Evolutionary conservation across 129 eudicot genomes (phyloP).

Genomic region (Logfia minima): DNA sequence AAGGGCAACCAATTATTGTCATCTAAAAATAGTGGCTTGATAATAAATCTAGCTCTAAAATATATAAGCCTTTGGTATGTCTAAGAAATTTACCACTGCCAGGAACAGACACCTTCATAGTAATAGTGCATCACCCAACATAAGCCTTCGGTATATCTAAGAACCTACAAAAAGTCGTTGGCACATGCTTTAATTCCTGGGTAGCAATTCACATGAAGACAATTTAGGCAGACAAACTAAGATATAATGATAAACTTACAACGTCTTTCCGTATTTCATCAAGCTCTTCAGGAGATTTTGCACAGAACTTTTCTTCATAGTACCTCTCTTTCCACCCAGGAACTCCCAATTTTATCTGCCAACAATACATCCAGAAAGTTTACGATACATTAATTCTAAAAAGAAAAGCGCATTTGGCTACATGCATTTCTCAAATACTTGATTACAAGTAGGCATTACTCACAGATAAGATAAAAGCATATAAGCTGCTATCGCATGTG

Average conservation of each 20-base stretch:
- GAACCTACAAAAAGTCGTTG: conserved; percentile 46
- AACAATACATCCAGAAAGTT: conserved; percentile 2
- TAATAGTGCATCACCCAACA: conserved; percentile 99
- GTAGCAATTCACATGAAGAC: conserved; percentile 11
- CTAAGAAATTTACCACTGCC: conserved; percentile 69
- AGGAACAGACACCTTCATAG: conserved; percentile 98
- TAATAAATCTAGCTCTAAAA: neutral
- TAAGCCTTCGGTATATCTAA: conserved; percentile 81
- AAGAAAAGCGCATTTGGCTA: neutral
- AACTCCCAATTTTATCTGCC: conserved; percentile 77
- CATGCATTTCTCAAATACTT: neutral
- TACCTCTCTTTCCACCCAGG: conserved; percentile 99
- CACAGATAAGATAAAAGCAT: neutral
- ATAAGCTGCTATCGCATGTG: neutral
- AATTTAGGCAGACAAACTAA: neutral
- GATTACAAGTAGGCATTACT: conserved; percentile 9
- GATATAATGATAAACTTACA: conserved; percentile 43
- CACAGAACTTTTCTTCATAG: conserved; percentile 90
- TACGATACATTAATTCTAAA: neutral
- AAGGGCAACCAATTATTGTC: neutral
- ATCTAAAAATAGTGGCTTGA: neutral
- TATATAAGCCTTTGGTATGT: neutral
- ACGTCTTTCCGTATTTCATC: conserved; percentile 80
- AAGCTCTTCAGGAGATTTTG: conserved; percentile 70
- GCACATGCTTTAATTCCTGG: neutral